Evolutionary conservation across 2,329 filamentous ascomycete species (phyloP).

Genomic region (Scedosporium minutisporum): DNA sequence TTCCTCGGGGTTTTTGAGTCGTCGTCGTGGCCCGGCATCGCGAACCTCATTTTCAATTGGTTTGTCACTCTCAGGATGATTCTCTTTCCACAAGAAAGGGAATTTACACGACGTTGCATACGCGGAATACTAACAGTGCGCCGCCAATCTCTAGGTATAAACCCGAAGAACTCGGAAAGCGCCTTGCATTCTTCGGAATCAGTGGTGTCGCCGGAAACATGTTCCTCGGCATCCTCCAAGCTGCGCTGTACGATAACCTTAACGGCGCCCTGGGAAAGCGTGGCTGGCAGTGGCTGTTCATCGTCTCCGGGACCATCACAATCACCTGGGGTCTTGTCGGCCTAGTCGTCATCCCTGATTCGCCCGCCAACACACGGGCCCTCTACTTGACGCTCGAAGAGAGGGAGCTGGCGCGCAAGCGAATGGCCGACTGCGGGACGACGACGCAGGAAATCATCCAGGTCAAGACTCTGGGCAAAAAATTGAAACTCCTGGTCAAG

Average conservation of each 20-base stretch:
- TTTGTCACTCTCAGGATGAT: constrained; percentile 15
- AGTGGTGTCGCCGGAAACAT: constrained; percentile 32
- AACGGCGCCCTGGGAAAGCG: constrained; percentile 25
- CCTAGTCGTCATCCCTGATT: constrained; percentile 23
- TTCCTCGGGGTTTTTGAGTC: constrained; percentile 30
- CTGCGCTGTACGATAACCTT: constrained; percentile 29
- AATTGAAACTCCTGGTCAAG: constrained; percentile 12
- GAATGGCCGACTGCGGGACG: constrained; percentile 21
- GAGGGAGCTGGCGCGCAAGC: constrained; percentile 16
- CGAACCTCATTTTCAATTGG: constrained; percentile 32
- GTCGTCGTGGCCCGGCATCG: constrained; percentile 26
- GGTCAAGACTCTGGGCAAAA: constrained; percentile 16
- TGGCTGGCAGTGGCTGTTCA: constrained; percentile 37
- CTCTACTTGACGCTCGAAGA: constrained; percentile 19
- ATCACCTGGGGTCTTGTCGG: constrained; percentile 22
- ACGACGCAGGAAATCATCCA: constrained; percentile 21
- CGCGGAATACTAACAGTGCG: no score
- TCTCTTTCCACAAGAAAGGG: no score
- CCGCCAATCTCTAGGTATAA: constrained; percentile 11
- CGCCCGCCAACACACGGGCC: constrained; percentile 17
- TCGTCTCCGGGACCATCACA: constrained; percentile 30
- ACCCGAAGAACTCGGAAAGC: constrained; percentile 30
- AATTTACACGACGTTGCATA: no score
- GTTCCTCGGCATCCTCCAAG: constrained; percentile 34
- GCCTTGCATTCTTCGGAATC: constrained; percentile 29